These are phyloP conservation scores for Cladophialophora exuberans DNA, from an alignment of 2,329 filamentous ascomycete genomes.

Conservation along the genomic window DNA sequence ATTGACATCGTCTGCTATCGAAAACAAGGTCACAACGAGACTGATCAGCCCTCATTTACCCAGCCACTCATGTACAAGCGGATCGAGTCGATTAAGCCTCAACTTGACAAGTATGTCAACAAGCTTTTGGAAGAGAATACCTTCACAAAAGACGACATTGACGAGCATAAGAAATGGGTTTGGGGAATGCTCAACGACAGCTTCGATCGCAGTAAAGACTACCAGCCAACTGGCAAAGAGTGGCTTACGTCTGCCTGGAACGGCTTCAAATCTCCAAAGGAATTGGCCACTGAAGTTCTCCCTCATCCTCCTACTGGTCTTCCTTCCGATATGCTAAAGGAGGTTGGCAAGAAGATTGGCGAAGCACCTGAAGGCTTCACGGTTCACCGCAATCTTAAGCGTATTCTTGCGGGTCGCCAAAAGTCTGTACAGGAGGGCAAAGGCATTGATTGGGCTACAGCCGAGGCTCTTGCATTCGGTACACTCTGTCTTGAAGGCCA, in stretches of 20 bases:
- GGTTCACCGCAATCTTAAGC: slow-evolving; percentile 93
- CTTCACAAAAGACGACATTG: slow-evolving; percentile 96
- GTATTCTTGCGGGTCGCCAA: slow-evolving; percentile 84
- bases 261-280: slow-evolving; percentile 98
- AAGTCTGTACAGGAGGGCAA: slow-evolving; percentile 92
- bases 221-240: slow-evolving; percentile 93
- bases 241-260: slow-evolving; percentile 99
- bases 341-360: slow-evolving; percentile 81
- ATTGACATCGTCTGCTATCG: slow-evolving; percentile 99
- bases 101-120: slow-evolving; percentile 88
- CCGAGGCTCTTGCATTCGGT: slow-evolving; percentile 93
- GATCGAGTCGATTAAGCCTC: slow-evolving; percentile 79
- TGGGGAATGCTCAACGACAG: slow-evolving; percentile 99
- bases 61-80: slow-evolving; percentile 99
- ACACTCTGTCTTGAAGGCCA: slow-evolving; percentile 89
- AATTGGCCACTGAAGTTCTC: slow-evolving; percentile 89
- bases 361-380: slow-evolving; percentile 81
- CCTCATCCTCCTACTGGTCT: slow-evolving; percentile 89
- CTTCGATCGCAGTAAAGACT: slow-evolving; percentile 96
- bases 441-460: slow-evolving; percentile 97
- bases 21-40: slow-evolving; percentile 99
- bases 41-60: slow-evolving; percentile 99
- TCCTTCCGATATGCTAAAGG: slow-evolving; percentile 70
- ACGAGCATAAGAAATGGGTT: slow-evolving; percentile 99
- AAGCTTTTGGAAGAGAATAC: slow-evolving; percentile 89